Percentiles rank a stretch among this genome's conserved stretches.
phyloP scores from a whole-genome alignment of 176 grass and related monocot species.

The Phragmites australis region DNA sequence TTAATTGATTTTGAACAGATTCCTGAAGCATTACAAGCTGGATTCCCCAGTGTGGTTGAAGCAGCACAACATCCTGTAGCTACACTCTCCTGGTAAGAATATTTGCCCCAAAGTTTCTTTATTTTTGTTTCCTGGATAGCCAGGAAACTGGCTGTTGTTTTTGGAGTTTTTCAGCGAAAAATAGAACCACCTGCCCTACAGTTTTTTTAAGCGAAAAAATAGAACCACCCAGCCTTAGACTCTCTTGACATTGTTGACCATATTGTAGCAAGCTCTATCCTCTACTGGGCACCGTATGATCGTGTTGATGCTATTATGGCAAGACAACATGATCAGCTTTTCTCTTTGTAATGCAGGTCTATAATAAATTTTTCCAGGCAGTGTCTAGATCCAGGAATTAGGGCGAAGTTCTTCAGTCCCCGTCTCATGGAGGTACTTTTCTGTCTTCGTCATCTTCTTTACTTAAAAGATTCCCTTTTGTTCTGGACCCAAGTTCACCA shows the following conservation, averaged over 20 bases:
- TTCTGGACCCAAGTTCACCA: slow-evolving; percentile 4
- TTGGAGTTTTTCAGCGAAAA: background rate
- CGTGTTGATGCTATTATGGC: background rate
- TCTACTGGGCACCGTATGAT: background rate
- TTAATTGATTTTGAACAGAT: slow-evolving; percentile 59
- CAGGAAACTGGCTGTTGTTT: background rate
- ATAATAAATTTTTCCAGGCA: slow-evolving; percentile 90
- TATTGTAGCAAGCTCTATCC: background rate
- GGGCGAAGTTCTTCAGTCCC: slow-evolving; percentile 87
- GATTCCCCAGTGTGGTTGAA: slow-evolving; percentile 71
- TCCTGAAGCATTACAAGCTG: slow-evolving; percentile 81
- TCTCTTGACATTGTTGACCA: background rate
- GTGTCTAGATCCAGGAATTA: slow-evolving; percentile 82
- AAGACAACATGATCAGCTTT: slow-evolving; percentile 11
- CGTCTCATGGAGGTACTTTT: slow-evolving; percentile 88
- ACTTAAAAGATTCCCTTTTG: background rate
- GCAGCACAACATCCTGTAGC: slow-evolving; percentile 81
- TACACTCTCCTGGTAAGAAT: slow-evolving; percentile 81
- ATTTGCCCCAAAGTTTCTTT: background rate
- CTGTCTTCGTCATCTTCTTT: slow-evolving; percentile 13
- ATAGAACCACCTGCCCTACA: background rate
- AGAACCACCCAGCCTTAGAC: background rate
- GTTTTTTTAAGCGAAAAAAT: background rate
- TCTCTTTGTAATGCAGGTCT: slow-evolving; percentile 61
- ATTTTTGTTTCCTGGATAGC: background rate